phyloP scores from a whole-genome alignment of 305 asterid genomes.

The Solanum hybrid region DNA sequence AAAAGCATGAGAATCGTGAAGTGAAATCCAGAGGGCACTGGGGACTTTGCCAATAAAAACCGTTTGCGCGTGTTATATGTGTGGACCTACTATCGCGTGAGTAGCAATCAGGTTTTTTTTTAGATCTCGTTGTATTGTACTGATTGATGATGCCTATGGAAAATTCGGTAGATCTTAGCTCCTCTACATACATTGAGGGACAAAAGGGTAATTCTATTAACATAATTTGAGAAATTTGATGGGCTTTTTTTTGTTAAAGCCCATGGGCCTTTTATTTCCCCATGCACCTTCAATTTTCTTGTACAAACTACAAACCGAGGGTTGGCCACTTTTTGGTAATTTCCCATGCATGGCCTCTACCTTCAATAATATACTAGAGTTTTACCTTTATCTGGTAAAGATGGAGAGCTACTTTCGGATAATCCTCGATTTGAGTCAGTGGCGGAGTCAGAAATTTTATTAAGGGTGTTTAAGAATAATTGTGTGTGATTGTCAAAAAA shows the following conservation, averaged over 20 bases:
- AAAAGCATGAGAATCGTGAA: background rate
- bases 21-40: slow-evolving; percentile 2
- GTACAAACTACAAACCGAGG: background rate
- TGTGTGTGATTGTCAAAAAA: background rate
- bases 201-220: background rate
- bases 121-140: background rate
- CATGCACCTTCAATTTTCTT: background rate
- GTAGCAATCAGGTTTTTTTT: background rate
- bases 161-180: background rate
- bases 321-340: background rate
- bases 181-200: background rate
- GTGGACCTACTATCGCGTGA: slow-evolving; percentile 7
- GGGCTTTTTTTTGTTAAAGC: background rate
- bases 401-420: background rate
- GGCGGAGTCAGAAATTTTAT: background rate
- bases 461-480: background rate
- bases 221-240: background rate
- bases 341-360: background rate
- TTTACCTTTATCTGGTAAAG: background rate
- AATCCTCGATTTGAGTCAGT: background rate
- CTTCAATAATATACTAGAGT: background rate
- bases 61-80: background rate
- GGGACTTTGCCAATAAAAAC: background rate
- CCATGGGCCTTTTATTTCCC: background rate
- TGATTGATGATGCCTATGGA: background rate